These are phyloP conservation scores for Paecilomyces niveus DNA, from an alignment of 2,329 filamentous ascomycete species.

Conservation along the genomic window DNA sequence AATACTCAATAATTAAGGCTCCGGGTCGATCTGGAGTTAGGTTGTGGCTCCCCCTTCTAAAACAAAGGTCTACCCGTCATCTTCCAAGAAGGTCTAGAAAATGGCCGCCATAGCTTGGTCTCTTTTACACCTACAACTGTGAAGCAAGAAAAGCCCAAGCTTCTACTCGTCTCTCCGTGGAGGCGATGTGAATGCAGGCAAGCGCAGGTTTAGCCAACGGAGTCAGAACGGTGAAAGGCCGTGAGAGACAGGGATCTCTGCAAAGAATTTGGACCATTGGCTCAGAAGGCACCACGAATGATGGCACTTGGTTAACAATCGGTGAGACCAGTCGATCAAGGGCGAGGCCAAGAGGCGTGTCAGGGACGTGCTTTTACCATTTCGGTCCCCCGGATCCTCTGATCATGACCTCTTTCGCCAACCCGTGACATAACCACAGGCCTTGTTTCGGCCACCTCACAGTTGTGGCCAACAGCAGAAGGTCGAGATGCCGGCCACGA, in stretches of 20 bases:
- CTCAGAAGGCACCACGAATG: not conserved
- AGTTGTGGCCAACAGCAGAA: not conserved
- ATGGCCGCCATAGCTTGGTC: not conserved
- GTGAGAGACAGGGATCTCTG: not conserved
- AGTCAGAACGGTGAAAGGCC: not conserved
- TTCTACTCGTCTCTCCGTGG: not conserved
- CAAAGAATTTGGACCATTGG: not conserved
- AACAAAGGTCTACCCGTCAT: not conserved
- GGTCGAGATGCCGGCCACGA: not conserved
- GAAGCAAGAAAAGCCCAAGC: not conserved
- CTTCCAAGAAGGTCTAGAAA: not conserved
- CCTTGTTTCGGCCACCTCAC: not conserved
- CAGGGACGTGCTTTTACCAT: not conserved
- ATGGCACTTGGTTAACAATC: not conserved
- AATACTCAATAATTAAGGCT: not conserved
- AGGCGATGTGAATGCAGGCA: not conserved
- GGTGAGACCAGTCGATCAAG: constrained; percentile 1
- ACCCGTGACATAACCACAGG: not conserved
- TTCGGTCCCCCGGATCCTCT: not conserved
- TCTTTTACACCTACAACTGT: not conserved
- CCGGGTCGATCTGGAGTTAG: not conserved
- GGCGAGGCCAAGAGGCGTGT: not conserved
- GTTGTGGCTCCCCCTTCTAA: not conserved
- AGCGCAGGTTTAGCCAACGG: not conserved
- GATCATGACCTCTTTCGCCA: not conserved